Conservation (phyloP, 1,284 basidiomycete genomes). For the Mycosarcoma maydis region DNA sequence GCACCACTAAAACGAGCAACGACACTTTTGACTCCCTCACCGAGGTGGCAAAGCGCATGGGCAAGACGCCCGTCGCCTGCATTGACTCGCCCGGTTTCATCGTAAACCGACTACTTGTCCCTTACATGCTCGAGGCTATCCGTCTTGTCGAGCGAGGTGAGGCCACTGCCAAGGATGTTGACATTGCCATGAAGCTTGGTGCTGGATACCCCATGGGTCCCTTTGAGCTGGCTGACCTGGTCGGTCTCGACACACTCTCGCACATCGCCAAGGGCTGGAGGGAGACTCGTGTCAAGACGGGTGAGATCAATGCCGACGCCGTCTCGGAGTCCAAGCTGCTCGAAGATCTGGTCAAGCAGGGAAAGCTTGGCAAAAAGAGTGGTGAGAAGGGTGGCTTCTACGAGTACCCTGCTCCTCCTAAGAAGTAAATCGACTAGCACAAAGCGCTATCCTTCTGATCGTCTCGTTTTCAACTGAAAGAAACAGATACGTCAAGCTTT, state of each 20-base stretch:
- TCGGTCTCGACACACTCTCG: conserved; percentile 70
- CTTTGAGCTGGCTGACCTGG: conserved; percentile 72
- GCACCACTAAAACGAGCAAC: conserved; percentile 70
- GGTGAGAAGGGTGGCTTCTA: conserved; percentile 70
- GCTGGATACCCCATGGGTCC: conserved; percentile 71
- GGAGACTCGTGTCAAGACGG: conserved; percentile 68
- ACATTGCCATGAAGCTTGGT: conserved; percentile 74
- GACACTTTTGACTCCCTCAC: conserved; percentile 69
- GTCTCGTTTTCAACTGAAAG: too few relatives aligned
- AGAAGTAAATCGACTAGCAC: conserved; percentile 24
- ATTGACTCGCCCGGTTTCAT: conserved; percentile 71
- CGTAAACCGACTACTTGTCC: conserved; percentile 71
- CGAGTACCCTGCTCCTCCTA: conserved; percentile 64
- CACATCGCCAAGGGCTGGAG: conserved; percentile 72
- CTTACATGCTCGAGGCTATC: conserved; percentile 73
- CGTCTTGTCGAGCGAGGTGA: conserved; percentile 73
- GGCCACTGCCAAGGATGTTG: conserved; percentile 72
- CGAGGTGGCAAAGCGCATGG: conserved; percentile 70
- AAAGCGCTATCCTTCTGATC: too few relatives aligned
- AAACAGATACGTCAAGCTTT: too few relatives aligned
- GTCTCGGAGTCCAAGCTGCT: conserved; percentile 69
- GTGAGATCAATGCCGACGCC: conserved; percentile 69
- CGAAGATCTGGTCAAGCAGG: conserved; percentile 71
- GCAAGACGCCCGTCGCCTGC: conserved; percentile 72
- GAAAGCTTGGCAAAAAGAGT: conserved; percentile 72